These are phyloP conservation scores for Testicularia cyperi DNA, from an alignment of 1,284 basidiomycete species.

Conservation along the genomic window DNA sequence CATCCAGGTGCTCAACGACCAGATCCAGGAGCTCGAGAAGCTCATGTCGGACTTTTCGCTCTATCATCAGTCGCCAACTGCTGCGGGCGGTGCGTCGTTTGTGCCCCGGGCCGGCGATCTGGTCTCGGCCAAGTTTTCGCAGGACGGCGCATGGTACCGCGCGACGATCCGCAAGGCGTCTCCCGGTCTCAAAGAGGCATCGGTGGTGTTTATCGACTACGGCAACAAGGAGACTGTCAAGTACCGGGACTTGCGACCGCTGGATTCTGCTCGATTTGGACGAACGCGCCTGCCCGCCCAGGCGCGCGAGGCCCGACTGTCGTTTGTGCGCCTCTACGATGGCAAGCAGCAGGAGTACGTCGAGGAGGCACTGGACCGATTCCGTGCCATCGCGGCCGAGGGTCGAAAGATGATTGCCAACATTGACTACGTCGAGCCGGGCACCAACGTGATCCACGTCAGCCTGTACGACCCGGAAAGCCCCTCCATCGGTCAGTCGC, in stretches of 20 bases:
- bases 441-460: slow-evolving; percentile 25
- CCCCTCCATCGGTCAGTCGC: slow-evolving; percentile 22
- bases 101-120: slow-evolving; percentile 75
- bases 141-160: slow-evolving; percentile 56
- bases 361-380: slow-evolving; percentile 45
- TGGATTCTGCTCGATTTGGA: slow-evolving; percentile 43
- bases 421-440: slow-evolving; percentile 45
- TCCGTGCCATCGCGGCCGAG: slow-evolving; percentile 41
- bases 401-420: slow-evolving; percentile 54
- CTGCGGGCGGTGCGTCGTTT: slow-evolving; percentile 65
- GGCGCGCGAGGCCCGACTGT: slow-evolving; percentile 43
- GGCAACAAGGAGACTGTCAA: slow-evolving; percentile 46
- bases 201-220: slow-evolving; percentile 48
- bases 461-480: slow-evolving; percentile 51
- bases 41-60: slow-evolving; percentile 87
- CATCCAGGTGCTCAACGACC: slow-evolving; percentile 70
- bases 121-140: slow-evolving; percentile 71
- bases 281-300: slow-evolving; percentile 33
- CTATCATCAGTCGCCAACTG: slow-evolving; percentile 20
- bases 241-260: slow-evolving; percentile 36
- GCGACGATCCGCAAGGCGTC: slow-evolving; percentile 39
- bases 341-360: slow-evolving; percentile 47
- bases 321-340: slow-evolving; percentile 46
- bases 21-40: slow-evolving; percentile 71
- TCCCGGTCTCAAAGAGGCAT: slow-evolving; percentile 29